Conservation (phyloP, 257 asterid species). For the Gentiana dahurica region DNA sequence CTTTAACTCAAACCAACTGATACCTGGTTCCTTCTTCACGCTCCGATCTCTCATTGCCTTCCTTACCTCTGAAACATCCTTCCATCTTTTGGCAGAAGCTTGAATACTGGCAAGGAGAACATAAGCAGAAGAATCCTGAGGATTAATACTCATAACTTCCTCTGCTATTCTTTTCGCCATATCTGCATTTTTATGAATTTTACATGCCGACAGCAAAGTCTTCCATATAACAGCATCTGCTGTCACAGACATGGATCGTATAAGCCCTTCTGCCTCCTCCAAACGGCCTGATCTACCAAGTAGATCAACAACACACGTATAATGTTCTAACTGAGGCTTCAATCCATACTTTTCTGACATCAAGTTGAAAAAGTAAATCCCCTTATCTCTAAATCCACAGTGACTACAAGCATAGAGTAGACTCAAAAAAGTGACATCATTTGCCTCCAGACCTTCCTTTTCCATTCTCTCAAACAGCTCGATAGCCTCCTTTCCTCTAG, state of each 20-base stretch:
- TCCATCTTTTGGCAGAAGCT: conserved; percentile 62
- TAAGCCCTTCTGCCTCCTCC: conserved; percentile 63
- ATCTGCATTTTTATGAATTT: conserved; percentile 51
- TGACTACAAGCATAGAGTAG: conserved; percentile 88
- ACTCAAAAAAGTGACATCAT: conserved; percentile 57
- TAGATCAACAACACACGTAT: conserved; percentile 82
- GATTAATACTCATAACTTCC: conserved; percentile 54
- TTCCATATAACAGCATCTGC: conserved; percentile 74
- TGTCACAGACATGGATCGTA: conserved; percentile 58
- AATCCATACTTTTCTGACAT: conserved; percentile 43
- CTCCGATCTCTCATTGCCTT: conserved; percentile 51
- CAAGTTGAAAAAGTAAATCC: conserved; percentile 46
- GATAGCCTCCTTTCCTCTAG: conserved; percentile 65
- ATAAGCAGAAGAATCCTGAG: conserved; percentile 59
- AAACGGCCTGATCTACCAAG: conserved; percentile 78
- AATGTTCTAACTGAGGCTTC: conserved; percentile 69
- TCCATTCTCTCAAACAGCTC: conserved; percentile 27
- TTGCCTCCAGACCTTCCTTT: conserved; percentile 7
- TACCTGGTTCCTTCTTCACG: conserved; percentile 78
- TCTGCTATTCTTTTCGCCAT: conserved; percentile 51
- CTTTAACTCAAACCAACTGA: conserved; percentile 78
- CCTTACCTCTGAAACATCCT: conserved; percentile 44
- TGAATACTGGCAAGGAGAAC: conserved; percentile 70
- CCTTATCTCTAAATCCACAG: conserved; percentile 66
- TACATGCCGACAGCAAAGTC: conserved; percentile 76